A percentile compares a stretch with the other conserved stretches of the same genome.
phyloP scores from a whole-genome alignment of 1,284 basidiomycete genomes.

The Exobasidium cylindrosporum region DNA sequence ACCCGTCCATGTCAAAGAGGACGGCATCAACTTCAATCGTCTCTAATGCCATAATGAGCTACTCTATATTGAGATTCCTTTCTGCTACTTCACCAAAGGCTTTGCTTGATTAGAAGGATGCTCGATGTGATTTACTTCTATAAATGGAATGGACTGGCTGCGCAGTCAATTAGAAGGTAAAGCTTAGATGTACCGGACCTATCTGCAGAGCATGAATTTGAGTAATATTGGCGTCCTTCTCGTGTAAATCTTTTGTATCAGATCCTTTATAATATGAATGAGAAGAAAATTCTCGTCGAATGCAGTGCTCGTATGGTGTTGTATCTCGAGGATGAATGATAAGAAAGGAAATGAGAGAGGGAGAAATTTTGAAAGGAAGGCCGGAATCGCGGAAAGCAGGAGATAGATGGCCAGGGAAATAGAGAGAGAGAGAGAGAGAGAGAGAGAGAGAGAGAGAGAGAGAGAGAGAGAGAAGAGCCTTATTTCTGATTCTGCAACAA shows the following conservation, averaged over 20 bases:
- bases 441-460: too few relatives aligned
- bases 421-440: too few relatives aligned
- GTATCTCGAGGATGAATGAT: neutral
- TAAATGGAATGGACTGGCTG: neutral
- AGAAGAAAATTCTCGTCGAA: neutral
- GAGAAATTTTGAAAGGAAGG: neutral
- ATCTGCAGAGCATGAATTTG: neutral
- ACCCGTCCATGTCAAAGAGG: slow-evolving; percentile 55
- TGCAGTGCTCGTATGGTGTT: too few relatives aligned
- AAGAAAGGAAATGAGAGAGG: neutral
- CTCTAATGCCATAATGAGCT: slow-evolving; percentile 12
- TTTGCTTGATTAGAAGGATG: neutral
- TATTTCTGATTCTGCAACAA: too few relatives aligned
- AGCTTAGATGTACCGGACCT: neutral
- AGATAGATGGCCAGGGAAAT: too few relatives aligned
- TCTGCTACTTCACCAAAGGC: neutral
- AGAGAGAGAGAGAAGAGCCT: too few relatives aligned
- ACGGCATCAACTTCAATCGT: slow-evolving; percentile 24
- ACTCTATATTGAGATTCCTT: neutral
- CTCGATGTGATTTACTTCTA: neutral
- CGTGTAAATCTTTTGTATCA: neutral
- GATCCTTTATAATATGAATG: neutral
- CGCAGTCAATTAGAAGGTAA: too few relatives aligned
- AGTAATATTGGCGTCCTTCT: neutral
- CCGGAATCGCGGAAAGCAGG: neutral